These are phyloP conservation scores for Skeletonema marinoi DNA, from an alignment of 108 stramenopile species.

Conservation along the genomic window DNA sequence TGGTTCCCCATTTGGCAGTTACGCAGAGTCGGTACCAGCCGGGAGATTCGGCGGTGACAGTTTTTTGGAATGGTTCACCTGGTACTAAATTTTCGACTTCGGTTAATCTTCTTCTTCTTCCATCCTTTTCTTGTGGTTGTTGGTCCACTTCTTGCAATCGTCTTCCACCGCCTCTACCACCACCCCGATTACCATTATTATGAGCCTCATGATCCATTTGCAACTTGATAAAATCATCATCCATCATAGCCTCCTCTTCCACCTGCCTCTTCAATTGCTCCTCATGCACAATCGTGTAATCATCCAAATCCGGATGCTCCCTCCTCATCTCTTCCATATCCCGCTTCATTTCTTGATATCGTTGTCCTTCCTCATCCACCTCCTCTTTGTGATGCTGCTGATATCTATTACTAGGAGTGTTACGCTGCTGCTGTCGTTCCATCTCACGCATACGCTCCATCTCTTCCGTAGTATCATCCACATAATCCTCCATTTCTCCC, in stretches of 20 bases:
- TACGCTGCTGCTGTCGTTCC: background rate
- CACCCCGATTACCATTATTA: background rate
- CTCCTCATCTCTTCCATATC: constrained; percentile 25
- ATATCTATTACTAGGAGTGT: no score
- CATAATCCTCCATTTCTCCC: constrained; percentile 24
- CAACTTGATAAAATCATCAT: constrained; percentile 50
- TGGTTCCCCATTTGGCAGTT: constrained; percentile 44
- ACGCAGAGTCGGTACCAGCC: constrained; percentile 88
- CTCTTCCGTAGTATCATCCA: constrained; percentile 8
- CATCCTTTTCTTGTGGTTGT: background rate
- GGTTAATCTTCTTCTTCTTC: background rate
- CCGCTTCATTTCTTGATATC: constrained; percentile 1
- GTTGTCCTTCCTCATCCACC: background rate
- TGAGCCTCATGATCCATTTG: constrained; percentile 29
- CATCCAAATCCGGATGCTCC: constrained; percentile 11
- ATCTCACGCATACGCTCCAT: background rate
- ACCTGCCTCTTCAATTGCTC: constrained; percentile 1
- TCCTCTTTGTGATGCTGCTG: background rate
- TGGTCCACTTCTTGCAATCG: constrained; percentile 4
- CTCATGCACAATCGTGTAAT: constrained; percentile 21
- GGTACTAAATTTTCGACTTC: constrained; percentile 1
- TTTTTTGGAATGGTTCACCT: constrained; percentile 71
- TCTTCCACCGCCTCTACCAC: constrained; percentile 24
- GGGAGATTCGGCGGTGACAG: constrained; percentile 39
- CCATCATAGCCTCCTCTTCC: constrained; percentile 16